Evolutionary conservation across 192 early-diverging fungal species (phyloP), one percentile per base, ranked within the genome.

Genomic region (Coemansia sp.): DNA sequence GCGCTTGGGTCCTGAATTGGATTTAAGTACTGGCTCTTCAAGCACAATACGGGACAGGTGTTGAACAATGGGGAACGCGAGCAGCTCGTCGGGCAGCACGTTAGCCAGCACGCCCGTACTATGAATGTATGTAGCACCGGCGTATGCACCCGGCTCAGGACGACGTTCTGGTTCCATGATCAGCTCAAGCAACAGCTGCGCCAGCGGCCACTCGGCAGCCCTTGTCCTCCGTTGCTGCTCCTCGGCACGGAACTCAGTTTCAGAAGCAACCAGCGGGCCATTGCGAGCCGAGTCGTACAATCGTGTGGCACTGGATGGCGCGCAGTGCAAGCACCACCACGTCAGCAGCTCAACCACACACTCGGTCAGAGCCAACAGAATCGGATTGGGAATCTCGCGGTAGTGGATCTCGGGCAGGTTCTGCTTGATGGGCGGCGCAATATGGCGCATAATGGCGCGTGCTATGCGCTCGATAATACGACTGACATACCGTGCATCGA

Each of bases 11-110:
- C 63, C 62, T 11, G 86, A 67, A 22, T 82, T 78, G 6, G 82
- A 69, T 9, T 84, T 81, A 7, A 88, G 82, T 12, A 87, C 83
- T 0, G 89, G 87, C 59, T 86, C 71, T 3, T 89, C 6, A 64
- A 72, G 62, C 14, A 81, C 80, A 36, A 89, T 86, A 56, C 84
- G 83, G 10, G 85, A 68, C 49, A 88, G 87, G 54, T 86, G 85
- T 21, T 83, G 76, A 54, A 81, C 69, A 22, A 65, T 66, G 4
- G 78, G 78, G 55, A 81, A 89, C 71, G 72, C 67, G 58, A 76
- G 65, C 36, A 82, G 66, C 63, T 77, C 84, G 65, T 68, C 84
- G 34, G 54, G 75, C 58, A 82, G 48, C 46, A 81, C 69, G 34
- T 81, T 81, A 31, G 73, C 78, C 51, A 81, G 57, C 22, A 81